Base-by-base conservation (phyloP, 805 yeast species). In the Metschnikowia borealis region DNA sequence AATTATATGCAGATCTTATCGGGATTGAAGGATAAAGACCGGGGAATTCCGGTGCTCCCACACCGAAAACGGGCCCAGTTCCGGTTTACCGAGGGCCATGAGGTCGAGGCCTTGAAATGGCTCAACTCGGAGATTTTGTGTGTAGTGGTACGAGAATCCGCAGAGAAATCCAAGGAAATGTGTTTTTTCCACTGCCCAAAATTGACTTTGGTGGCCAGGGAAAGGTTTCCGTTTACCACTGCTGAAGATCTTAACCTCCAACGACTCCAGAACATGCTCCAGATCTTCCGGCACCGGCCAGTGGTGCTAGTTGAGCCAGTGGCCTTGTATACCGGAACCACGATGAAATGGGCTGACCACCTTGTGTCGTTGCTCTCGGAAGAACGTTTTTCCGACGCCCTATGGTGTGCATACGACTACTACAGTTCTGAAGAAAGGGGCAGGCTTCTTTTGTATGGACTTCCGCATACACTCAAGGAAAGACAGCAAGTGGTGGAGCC, bases 341-440 rank as follows among this genome's bases (percentile, higher is more conserved):
- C 82, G 14, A 70, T 82, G 2, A 82, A 77, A 56, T 89, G 90
- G 96, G 88, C 85, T 0, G 91, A 86, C 55, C 69, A 74, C 26
- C 63, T 87, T 1, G 63, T 79, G 50, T 70, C 66, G 6, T 60
- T 79, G 11, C 69, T 89, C 44, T 69, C 78, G 10, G 56, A 66
- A 1, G 81, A 78, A 1, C 63, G 77, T 20, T 84, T 82, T 48
- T 63, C 78, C 5, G 68, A 64, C 2, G 91, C 95, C 0, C 70
- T 88, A n/a, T 64, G 69, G 2, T 68, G 77, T 14, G 84, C 87
- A 0, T 69, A 77, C 41, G 64, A 66, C 6, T 86, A 78, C 60
- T 88, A 80, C 54, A 55, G 59, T 31, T 62, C 70, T 45, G 54
- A 60, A 1, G 82, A 85, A 10, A 58, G 57, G 0, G 73, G 77